Evolutionary conservation across 2,329 filamentous ascomycete species (phyloP), one percentile per base, ranked within the genome.

Genomic region (Dactylellina parvicollis): DNA sequence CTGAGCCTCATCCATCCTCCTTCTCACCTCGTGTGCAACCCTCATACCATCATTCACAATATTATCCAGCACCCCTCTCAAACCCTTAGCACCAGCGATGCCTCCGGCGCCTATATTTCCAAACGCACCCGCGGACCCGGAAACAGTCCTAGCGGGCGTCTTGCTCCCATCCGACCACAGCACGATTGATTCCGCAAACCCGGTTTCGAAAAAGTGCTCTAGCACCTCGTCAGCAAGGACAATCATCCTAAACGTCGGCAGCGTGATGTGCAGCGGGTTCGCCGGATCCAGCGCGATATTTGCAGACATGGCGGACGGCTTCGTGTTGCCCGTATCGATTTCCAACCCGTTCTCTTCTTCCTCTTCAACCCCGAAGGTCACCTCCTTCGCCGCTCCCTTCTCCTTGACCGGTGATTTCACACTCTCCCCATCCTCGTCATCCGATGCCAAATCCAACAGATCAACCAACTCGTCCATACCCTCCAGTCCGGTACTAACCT

Each of bases 221-320:
- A 99, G 87, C 0, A 96, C 86, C 80, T 99, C 95, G 79, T 99
- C 95, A 44, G 95, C 95, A 5, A 99, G 87, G 8, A 99, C 91
- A 2, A 99, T 92, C 95, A 99, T 99, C 76, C 95, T 90, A 85
- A 99, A 99, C 0, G 95, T 99, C 0, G 95, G 95, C 0, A 99
- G 86, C 0, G 95, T 98, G 79, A 99, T 97, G 80, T 97, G 91
- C 0, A 99, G 86, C 4, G 95, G 95, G 75, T 96, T 94, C 24
- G 92, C 89, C 1, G 95, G 95, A 79, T 99, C 93, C 2, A 99
- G 86, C 0, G 95, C 95, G 7, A 89, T 88, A 79, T 99, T 99
- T 49, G 92, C 92, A 18, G 90, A 87, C 61, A 79, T 92, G 89
- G 0, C 89, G 86, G 5, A 89, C 86, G 79, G 88, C 89, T 54